Evolutionary conservation across 371 early-diverging fungal species (phyloP), one percentile per base, ranked within the genome.

Genomic region (Apophysomyces ossiformis): DNA sequence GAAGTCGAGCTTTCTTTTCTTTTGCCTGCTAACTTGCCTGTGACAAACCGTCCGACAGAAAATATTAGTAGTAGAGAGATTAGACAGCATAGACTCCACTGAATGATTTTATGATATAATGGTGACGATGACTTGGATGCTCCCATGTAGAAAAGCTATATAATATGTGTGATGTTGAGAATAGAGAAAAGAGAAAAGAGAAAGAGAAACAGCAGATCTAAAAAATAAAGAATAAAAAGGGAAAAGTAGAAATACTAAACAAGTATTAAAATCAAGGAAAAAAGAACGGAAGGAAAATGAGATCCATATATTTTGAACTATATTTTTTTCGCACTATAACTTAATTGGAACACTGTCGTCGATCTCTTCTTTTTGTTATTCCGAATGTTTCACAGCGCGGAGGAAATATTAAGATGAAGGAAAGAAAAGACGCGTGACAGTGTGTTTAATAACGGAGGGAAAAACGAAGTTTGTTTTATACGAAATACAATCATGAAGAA

Each of bases 281-380:
- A 62, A 57, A 66, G 32, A 58, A 54, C 3, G 54, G 58, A 60
- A 46, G 13, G 50, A 37, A 59, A 26, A 60, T 50, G 43, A 54
- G 21, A 36, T 35, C n/a, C 39, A 15, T 26, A 67, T 9, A 36
- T 32, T 36, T 47, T 26, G 32, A 26, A 61, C 32, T 45, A 15
- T 32, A 47, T 61, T 44, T 45, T 45, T 61, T 37, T 26, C 15
- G n/a, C 8, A 9, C 21, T 26, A 21, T 21, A 50, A 16, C 54
- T 50, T 21, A 50, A 21, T 50, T 50, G 16, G 54, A 50, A 50
- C 21, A 16, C 21, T 21, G 21, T 50, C 54, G 54, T 50, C 54
- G 54, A 50, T 50, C 54, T 11, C n/a, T 50, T 21, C 16, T 45
- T 50, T 50, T 50, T 50, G 4, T 50, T 32, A 8, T 50, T 21